Percentiles rank a stretch among this genome's conserved stretches.
These are phyloP conservation scores for Lepiota brunneoincarnata DNA, from an alignment of 768 basidiomycete species.

Conservation along the genomic window DNA sequence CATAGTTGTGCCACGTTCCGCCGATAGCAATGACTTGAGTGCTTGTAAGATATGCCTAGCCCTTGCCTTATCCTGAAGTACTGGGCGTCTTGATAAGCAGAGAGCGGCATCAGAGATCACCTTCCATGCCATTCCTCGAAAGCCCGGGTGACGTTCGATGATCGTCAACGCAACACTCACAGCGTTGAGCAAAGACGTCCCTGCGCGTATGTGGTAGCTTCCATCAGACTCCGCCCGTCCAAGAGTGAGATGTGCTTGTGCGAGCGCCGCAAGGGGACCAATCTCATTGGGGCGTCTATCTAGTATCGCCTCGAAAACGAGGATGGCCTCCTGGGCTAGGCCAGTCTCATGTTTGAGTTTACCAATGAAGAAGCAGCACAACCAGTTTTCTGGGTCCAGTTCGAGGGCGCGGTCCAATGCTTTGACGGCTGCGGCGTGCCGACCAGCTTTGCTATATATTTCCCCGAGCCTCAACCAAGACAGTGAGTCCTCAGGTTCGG, in stretches of 20 bases:
- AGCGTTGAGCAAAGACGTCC: constrained; percentile 66
- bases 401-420: constrained; percentile 75
- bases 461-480: constrained; percentile 94
- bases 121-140: constrained; percentile 83
- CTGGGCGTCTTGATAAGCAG: constrained; percentile 53
- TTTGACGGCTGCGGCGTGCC: constrained; percentile 87
- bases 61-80: constrained; percentile 42
- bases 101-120: constrained; percentile 72
- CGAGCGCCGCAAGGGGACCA: constrained; percentile 69
- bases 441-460: constrained; percentile 85
- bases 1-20: neutral
- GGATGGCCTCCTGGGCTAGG: constrained; percentile 72
- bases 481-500: constrained; percentile 69
- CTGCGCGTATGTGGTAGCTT: constrained; percentile 76
- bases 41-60: constrained; percentile 32
- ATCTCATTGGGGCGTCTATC: constrained; percentile 58
- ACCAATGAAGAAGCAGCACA: constrained; percentile 78
- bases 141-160: constrained; percentile 54
- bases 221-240: constrained; percentile 61
- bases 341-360: constrained; percentile 81
- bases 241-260: constrained; percentile 67
- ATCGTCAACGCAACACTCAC: constrained; percentile 47
- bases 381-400: constrained; percentile 78
- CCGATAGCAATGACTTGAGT: constrained; percentile 18
- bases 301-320: constrained; percentile 57